Conservation (phyloP, 192 early-diverging fungal genomes). For the Geosiphon pyriformis region DNA sequence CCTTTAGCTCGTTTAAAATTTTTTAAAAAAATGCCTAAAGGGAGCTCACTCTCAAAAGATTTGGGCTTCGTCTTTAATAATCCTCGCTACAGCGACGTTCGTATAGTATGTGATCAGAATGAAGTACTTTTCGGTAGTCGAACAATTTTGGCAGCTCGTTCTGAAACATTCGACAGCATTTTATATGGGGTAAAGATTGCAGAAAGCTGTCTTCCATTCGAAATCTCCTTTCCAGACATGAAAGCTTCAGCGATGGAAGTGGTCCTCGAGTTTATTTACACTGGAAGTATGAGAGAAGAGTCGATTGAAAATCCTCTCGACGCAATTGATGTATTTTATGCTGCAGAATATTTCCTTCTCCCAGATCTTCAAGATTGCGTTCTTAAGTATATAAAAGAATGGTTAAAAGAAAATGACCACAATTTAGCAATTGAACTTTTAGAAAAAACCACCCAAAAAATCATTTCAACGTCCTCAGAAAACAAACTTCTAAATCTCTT, state of each 20-base stretch:
- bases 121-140: not conserved
- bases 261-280: constrained; percentile 13
- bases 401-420: not conserved
- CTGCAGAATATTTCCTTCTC: not conserved
- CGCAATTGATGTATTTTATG: not conserved
- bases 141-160: constrained; percentile 14
- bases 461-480: not conserved
- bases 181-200: constrained; percentile 3
- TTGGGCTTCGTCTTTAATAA: constrained; percentile 3
- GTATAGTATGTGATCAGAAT: constrained; percentile 2
- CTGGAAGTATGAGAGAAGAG: not conserved
- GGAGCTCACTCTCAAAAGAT: not conserved
- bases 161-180: constrained; percentile 12
- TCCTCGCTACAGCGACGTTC: not conserved
- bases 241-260: constrained; percentile 7
- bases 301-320: not conserved
- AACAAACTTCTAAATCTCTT: constrained; percentile 3
- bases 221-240: not conserved
- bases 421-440: constrained; percentile 2
- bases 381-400: not conserved
- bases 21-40: not conserved
- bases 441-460: not conserved
- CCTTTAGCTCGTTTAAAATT: too few species aligned
- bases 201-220: not conserved
- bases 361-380: constrained; percentile 2